These are phyloP conservation scores for Mucor indicus DNA, from an alignment of 371 early-diverging fungal genomes.

Conservation along the genomic window DNA sequence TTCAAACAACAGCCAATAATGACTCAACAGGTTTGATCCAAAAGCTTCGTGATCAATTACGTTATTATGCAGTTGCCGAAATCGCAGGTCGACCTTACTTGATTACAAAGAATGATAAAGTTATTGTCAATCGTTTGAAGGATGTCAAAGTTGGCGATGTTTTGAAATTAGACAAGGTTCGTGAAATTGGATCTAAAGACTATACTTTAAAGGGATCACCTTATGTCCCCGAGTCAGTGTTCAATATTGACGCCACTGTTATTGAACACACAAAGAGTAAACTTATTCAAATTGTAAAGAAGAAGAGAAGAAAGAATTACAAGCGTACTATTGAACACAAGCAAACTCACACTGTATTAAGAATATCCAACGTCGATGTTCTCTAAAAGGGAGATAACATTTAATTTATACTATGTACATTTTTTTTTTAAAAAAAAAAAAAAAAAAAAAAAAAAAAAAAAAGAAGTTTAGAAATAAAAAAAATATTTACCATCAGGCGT, in stretches of 20 bases:
- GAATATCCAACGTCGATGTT: slow-evolving; percentile 74
- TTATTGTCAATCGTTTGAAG: slow-evolving; percentile 78
- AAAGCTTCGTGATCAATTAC: slow-evolving; percentile 56
- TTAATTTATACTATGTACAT: too few species aligned
- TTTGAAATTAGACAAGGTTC: slow-evolving; percentile 79
- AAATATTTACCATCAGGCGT: too few species aligned
- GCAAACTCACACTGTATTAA: slow-evolving; percentile 74
- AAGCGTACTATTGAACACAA: slow-evolving; percentile 71
- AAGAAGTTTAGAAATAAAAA: too few species aligned
- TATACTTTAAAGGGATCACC: slow-evolving; percentile 87
- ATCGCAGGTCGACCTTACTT: slow-evolving; percentile 86
- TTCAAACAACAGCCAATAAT: slow-evolving; percentile 10
- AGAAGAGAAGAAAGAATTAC: slow-evolving; percentile 88
- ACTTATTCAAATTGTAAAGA: slow-evolving; percentile 74
- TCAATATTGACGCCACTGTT: slow-evolving; percentile 80
- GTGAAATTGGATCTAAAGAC: slow-evolving; percentile 85
- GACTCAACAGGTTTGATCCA: slow-evolving; percentile 14
- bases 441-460: too few species aligned
- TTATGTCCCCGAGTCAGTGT: slow-evolving; percentile 69
- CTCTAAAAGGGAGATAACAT: too few species aligned
- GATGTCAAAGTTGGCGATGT: slow-evolving; percentile 87
- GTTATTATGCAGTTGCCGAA: slow-evolving; percentile 85
- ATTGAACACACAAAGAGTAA: slow-evolving; percentile 88
- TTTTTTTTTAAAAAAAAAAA: too few species aligned
- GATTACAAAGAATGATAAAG: slow-evolving; percentile 84